Conservation (phyloP, 495 filamentous ascomycete genomes). For the Wilcoxina mikolae region DNA sequence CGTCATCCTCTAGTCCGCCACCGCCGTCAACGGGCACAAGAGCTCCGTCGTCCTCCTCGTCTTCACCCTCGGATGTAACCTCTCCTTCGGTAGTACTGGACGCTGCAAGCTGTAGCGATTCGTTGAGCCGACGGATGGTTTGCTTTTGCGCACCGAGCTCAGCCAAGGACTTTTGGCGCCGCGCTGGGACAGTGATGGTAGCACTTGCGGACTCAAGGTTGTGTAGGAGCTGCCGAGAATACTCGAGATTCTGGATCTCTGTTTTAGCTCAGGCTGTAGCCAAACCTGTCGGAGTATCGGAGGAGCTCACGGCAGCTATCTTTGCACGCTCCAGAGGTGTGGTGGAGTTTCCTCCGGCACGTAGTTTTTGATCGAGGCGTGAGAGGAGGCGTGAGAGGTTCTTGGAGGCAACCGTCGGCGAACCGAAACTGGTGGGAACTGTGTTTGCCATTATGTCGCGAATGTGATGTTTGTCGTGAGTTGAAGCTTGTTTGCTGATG, state of each 20-base stretch:
- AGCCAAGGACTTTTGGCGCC: slow-evolving; percentile 13
- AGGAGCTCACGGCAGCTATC: slow-evolving; percentile 15
- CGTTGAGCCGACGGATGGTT: slow-evolving; percentile 20
- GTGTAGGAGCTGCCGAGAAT: slow-evolving; percentile 24
- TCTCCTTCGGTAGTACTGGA: slow-evolving; percentile 6
- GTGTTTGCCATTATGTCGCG: not conserved
- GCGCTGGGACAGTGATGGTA: slow-evolving; percentile 1
- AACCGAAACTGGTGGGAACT: not conserved
- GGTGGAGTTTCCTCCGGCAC: not conserved
- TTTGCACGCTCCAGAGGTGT: slow-evolving; percentile 20
- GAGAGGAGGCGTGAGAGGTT: slow-evolving; percentile 6
- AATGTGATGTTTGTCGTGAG: too few species aligned
- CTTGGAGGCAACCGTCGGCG: not conserved
- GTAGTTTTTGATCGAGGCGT: slow-evolving; percentile 6
- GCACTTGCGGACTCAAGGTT: slow-evolving; percentile 13
- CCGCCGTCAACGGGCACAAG: not conserved
- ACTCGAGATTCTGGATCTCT: slow-evolving; percentile 20
- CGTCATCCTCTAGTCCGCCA: not conserved
- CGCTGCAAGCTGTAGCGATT: slow-evolving; percentile 14
- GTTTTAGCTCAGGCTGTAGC: not conserved
- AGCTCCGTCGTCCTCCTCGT: slow-evolving; percentile 10
- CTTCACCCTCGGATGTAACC: slow-evolving; percentile 2
- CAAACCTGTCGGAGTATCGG: too few species aligned
- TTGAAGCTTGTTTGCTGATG: too few species aligned
- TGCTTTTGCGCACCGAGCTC: slow-evolving; percentile 18